Evolutionary conservation across 306 rosid species (phyloP).

Genomic region (Corylus americana): DNA sequence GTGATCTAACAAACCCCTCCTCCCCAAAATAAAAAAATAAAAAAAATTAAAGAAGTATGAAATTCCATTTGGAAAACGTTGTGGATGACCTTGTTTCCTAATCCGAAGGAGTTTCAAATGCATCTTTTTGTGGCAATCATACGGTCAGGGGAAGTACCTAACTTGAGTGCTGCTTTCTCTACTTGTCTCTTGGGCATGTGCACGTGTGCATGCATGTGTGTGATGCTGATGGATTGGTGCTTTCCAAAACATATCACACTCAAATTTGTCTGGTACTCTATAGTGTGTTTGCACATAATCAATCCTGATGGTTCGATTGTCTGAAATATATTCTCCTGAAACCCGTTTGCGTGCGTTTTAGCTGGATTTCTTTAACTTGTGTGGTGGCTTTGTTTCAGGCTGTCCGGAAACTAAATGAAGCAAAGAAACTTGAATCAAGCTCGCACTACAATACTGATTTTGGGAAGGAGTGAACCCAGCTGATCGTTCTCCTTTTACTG

Average conservation of each 20-base stretch:
- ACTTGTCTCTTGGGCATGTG: background rate
- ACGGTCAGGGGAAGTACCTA: background rate
- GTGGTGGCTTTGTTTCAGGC: slow-evolving; percentile 37
- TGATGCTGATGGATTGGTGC: background rate
- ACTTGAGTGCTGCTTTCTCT: background rate
- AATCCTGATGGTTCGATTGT: background rate
- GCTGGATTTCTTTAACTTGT: background rate
- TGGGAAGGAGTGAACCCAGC: slow-evolving; percentile 49
- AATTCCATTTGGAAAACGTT: background rate
- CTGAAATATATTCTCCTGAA: background rate
- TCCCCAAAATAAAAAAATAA: background rate
- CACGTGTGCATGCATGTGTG: background rate
- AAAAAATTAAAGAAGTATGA: background rate
- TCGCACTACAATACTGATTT: slow-evolving; percentile 62
- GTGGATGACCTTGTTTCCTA: background rate
- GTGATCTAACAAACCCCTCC: background rate
- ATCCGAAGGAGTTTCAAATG: background rate
- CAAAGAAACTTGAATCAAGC: slow-evolving; percentile 73
- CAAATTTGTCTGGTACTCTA: background rate
- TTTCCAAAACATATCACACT: background rate
- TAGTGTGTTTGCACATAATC: background rate
- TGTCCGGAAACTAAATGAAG: slow-evolving; percentile 66
- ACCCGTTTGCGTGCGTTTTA: background rate
- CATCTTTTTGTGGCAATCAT: background rate
- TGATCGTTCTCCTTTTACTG: background rate